Conservation (phyloP, 805 yeast genomes). For the Geotrichum ghanense region DNA sequence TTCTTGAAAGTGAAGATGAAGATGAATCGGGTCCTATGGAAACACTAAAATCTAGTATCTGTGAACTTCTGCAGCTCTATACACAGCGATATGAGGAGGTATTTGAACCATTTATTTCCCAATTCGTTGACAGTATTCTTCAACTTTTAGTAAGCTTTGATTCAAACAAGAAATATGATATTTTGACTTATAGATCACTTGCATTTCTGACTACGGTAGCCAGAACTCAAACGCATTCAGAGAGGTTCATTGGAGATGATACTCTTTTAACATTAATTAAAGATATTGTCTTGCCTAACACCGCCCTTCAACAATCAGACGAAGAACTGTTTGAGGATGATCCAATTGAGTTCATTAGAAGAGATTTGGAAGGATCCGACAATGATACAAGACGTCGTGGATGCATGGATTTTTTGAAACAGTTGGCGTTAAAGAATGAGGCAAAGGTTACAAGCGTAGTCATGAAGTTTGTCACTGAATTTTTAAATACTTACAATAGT, state of each 20-base stretch:
- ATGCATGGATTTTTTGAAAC: constrained; percentile 85
- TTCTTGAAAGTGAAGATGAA: constrained; percentile 43
- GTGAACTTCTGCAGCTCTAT: constrained; percentile 77
- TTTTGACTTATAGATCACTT: constrained; percentile 70
- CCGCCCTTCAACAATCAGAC: constrained; percentile 74
- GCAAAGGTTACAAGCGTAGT: constrained; percentile 63
- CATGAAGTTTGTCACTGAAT: constrained; percentile 57
- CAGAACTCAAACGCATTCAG: constrained; percentile 53
- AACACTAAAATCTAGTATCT: constrained; percentile 69
- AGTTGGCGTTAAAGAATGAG: constrained; percentile 70
- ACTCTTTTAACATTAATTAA: constrained; percentile 67
- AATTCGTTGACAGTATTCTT: constrained; percentile 80
- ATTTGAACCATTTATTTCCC: constrained; percentile 64
- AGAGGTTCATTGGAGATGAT: constrained; percentile 47
- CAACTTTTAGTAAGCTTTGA: constrained; percentile 54
- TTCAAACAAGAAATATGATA: constrained; percentile 66
- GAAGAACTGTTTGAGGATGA: constrained; percentile 94
- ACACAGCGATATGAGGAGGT: constrained; percentile 88
- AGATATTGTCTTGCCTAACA: constrained; percentile 80
- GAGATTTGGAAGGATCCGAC: constrained; percentile 93
- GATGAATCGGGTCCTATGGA: constrained; percentile 60
- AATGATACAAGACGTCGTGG: constrained; percentile 86
- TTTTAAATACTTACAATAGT: constrained; percentile 40
- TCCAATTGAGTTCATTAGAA: constrained; percentile 83
- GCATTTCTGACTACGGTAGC: constrained; percentile 75